Evolutionary conservation across 805 yeast genomes (phyloP), one percentile per base, ranked within the genome.

Genomic region (Millerozyma acaciae): DNA sequence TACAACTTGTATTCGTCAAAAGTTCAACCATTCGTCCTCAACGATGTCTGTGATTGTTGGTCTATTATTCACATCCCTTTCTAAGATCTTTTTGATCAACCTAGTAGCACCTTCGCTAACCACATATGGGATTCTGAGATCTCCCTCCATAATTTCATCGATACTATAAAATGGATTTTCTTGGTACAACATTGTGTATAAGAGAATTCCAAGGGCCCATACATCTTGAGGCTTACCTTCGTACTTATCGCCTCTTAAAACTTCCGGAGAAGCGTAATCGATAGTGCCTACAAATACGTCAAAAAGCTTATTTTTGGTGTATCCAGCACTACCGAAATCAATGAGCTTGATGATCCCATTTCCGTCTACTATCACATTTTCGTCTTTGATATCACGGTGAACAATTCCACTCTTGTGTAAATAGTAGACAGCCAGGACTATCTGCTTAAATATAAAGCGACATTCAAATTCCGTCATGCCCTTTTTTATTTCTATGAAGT

Each of bases 241-340:
- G 51, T 90, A 93, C 15, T 89, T 82, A 39, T 79, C 80, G 2
- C 97, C 98, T 32, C 80, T 73, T 21, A 93, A 66, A 1, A 93
- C 96, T 57, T 93, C 98, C 0, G 98, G 98, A 0, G 97, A 95
- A 1, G 97, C 97, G 57, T 90, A 93, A 57, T 93, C 97, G 27
- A 93, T 80, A 0, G 98, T 93, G 2, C 98, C 98, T 2, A 93
- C 97, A 60, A 93, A 90, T 4, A 93, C 96, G 46, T 90, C 96
- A 60, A 90, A 93, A 4, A 97, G 97, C 0, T 97, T 97, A 62
- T 82, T 87, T 44, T 74, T 76, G 14, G 80, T 76, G 55, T 87
- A 87, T 0, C 97, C 96, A 1, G 97, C 95, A 30, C 95, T 82
- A 1, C 98, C 98, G 57, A 88, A 90, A 60, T 90, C 98, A 51